Percentiles rank a stretch among this genome's conserved stretches.
Evolutionary conservation across 2,329 filamentous ascomycete genomes (phyloP).

Genomic region (Penicillium sp.): DNA sequence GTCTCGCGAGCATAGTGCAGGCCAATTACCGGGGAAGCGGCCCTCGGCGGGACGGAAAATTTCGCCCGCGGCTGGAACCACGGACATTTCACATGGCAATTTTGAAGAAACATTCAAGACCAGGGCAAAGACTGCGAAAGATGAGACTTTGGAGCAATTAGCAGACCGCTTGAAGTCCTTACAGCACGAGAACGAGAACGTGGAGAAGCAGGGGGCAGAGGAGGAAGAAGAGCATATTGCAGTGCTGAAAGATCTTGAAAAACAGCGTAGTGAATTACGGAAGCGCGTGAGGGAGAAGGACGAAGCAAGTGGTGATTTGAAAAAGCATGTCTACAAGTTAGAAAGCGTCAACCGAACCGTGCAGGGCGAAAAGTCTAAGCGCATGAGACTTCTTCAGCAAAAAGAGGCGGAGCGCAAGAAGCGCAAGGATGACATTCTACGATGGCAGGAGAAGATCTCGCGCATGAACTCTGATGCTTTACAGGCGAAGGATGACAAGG

Average conservation of each 20-base stretch:
- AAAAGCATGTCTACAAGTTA: slow-evolving; percentile 73
- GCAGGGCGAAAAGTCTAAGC: slow-evolving; percentile 73
- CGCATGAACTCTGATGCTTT: slow-evolving; percentile 52
- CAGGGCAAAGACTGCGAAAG: slow-evolving; percentile 52
- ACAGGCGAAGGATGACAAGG: slow-evolving; percentile 44
- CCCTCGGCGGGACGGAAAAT: slow-evolving; percentile 71
- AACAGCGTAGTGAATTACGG: slow-evolving; percentile 75
- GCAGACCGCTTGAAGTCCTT: slow-evolving; percentile 78
- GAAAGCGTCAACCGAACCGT: slow-evolving; percentile 79
- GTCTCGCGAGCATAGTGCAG: slow-evolving; percentile 63
- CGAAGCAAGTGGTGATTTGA: slow-evolving; percentile 79
- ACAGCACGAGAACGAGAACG: slow-evolving; percentile 78
- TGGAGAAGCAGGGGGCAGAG: slow-evolving; percentile 62
- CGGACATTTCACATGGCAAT: slow-evolving; percentile 41
- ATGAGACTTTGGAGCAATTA: slow-evolving; percentile 70
- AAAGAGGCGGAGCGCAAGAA: slow-evolving; percentile 62
- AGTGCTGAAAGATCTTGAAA: slow-evolving; percentile 65
- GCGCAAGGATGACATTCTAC: slow-evolving; percentile 57
- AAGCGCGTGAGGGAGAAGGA: slow-evolving; percentile 84
- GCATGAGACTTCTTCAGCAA: slow-evolving; percentile 63
- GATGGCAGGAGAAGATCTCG: slow-evolving; percentile 56
- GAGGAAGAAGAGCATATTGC: slow-evolving; percentile 69
- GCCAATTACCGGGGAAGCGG: slow-evolving; percentile 56
- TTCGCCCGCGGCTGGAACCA: slow-evolving; percentile 63
- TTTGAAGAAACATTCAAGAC: slow-evolving; percentile 40